A percentile compares a stretch with the other conserved stretches of the same genome.
phyloP scores from a whole-genome alignment of 2,329 filamentous ascomycete genomes.

The Pseudopithomyces chartarum region DNA sequence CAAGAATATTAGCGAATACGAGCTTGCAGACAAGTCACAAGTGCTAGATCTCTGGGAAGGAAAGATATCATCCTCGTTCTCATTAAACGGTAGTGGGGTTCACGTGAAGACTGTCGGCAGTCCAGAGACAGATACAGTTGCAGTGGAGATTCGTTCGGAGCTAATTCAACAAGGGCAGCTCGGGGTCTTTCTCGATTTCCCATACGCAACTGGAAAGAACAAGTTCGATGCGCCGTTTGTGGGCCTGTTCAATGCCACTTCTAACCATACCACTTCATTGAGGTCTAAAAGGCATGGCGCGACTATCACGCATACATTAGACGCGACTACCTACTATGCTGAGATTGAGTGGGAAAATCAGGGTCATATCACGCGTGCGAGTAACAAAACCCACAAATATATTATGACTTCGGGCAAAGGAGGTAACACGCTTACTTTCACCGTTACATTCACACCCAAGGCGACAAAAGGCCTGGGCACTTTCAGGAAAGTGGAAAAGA shows the following conservation, averaged over 20 bases:
- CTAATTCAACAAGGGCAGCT: constrained; percentile 47
- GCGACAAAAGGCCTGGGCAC: constrained; percentile 41
- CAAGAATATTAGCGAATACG: constrained; percentile 47
- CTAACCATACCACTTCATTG: constrained; percentile 51
- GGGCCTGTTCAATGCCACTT: constrained; percentile 56
- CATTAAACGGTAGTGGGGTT: constrained; percentile 47
- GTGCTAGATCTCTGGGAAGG: constrained; percentile 57
- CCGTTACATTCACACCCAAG: constrained; percentile 26
- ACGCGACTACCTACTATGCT: constrained; percentile 51
- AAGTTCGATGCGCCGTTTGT: constrained; percentile 63
- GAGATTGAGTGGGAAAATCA: constrained; percentile 46
- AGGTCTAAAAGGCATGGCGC: constrained; percentile 35
- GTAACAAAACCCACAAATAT: constrained; percentile 51
- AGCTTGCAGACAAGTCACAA: constrained; percentile 49
- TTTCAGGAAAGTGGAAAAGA: constrained; percentile 27
- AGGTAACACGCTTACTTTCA: constrained; percentile 30
- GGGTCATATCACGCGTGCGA: constrained; percentile 38
- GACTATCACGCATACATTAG: constrained; percentile 51
- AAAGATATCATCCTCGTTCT: constrained; percentile 51
- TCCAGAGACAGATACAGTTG: constrained; percentile 53
- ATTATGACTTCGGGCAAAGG: constrained; percentile 39
- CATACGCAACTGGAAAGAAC: constrained; percentile 53
- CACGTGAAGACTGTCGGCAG: constrained; percentile 54
- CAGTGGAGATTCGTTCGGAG: constrained; percentile 50
- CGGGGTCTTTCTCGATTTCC: constrained; percentile 59